Base-by-base conservation (phyloP, 179 eudicot genomes). In the Beta corolliflora region DNA sequence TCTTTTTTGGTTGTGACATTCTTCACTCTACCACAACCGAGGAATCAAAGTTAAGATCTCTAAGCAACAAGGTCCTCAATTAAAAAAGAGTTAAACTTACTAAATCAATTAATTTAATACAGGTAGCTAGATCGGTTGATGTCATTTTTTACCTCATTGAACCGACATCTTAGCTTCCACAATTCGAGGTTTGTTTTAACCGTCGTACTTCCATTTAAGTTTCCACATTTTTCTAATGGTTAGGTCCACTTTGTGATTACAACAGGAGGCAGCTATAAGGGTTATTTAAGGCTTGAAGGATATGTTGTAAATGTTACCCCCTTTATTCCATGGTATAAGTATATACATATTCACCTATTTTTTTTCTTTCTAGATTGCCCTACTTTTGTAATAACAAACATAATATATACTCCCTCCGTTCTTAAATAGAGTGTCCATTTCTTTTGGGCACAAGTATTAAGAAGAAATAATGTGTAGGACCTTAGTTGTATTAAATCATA, bases 121-220 rank as follows among this genome's bases (percentile, higher is more conserved):
- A 61, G 56, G 73, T 71, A 5, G 3, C 41, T 36, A 36, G 41
- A 36, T 36, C 41, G 41, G 73, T 71, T 5, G 73, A 56, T 71
- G 78, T 77, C 29, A 54, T 71, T 41, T 36, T 55, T 66, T 23
- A 68, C 65, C 55, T 71, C 65, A 63, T 48, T 71, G 16, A 77
- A 82, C 73, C 64, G 81, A 82, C 77, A 73, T 11, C 82, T 83
- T 83, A 79, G 68, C 79, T 78, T 65, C 69, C 60, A 82, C 72
- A 82, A 70, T 21, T 50, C 41, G 16, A 48, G 23, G 23, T 76
- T 76, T 44, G 41, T 67, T 68, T 48, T 76, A 69, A 70, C 36
- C 52, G 61, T 75, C 84, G 68, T 58, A 73, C 66, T 67, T 54
- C 66, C 16, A 80, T 1, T 67, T 23, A 4, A 21, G 64, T 73